These are phyloP conservation scores for Penicillium janthinellum DNA, from an alignment of 2,329 filamentous ascomycete genomes.

Conservation along the genomic window DNA sequence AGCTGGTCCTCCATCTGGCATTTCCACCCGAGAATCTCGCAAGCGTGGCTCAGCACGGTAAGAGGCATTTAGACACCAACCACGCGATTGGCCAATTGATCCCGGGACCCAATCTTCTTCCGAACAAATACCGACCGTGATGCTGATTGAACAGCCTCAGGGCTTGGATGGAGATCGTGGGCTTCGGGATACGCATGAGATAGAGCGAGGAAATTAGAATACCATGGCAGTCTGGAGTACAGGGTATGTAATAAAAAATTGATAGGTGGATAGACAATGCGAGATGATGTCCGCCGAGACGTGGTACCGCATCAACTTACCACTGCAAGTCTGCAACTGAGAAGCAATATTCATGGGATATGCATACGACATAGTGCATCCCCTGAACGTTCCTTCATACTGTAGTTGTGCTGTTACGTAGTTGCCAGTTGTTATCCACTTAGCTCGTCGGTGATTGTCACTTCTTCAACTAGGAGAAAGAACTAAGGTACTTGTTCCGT, in stretches of 20 bases:
- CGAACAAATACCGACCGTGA: conserved; percentile 24
- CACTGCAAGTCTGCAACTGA: not conserved
- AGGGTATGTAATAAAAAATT: not conserved
- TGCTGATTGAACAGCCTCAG: not conserved
- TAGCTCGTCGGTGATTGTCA: not conserved
- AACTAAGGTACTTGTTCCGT: not conserved
- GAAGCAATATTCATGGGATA: not conserved
- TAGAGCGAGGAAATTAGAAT: not conserved
- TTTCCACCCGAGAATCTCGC: conserved; percentile 21
- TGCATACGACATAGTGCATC: not conserved
- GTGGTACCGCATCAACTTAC: not conserved
- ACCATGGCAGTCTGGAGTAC: not conserved
- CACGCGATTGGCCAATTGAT: conserved; percentile 17
- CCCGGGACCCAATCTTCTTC: conserved; percentile 19
- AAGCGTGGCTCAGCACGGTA: conserved; percentile 10
- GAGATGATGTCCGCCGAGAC: conserved; percentile 2
- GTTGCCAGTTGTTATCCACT: not conserved
- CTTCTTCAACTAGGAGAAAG: not conserved
- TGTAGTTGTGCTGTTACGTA: too few relatives aligned
- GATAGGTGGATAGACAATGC: not conserved
- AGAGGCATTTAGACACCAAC: not conserved
- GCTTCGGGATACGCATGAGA: not conserved
- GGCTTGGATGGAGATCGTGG: not conserved
- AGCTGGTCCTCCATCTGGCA: conserved; percentile 25
- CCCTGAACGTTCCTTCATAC: too few relatives aligned